Conservation (phyloP, 352 stramenopile genomes). For the Phytophthora brassicae region DNA sequence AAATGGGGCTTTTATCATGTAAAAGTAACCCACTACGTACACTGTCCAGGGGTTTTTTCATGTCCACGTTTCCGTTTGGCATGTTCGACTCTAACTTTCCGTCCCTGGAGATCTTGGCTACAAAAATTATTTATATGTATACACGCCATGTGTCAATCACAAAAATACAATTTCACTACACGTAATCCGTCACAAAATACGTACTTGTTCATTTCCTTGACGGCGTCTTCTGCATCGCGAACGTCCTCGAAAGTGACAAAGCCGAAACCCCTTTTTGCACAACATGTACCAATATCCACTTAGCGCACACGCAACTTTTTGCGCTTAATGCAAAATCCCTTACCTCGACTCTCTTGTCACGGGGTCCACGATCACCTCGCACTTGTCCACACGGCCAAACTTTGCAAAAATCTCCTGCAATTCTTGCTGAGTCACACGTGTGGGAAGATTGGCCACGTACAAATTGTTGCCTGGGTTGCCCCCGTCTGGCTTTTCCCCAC, state of each 20-base stretch:
- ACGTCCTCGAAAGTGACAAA: conserved; percentile 83
- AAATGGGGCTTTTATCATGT: too few relatives aligned
- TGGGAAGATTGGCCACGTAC: conserved; percentile 74
- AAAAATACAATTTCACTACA: neutral
- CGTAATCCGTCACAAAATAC: conserved; percentile 11
- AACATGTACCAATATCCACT: too few relatives aligned
- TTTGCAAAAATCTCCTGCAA: conserved; percentile 76
- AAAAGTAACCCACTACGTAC: conserved; percentile 36
- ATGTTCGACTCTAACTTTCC: conserved; percentile 75
- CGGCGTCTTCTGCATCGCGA: conserved; percentile 72
- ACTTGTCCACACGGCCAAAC: conserved; percentile 72
- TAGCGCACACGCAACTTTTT: too few relatives aligned
- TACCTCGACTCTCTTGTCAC: conserved; percentile 75
- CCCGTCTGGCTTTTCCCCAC: conserved; percentile 13
- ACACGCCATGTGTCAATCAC: neutral
- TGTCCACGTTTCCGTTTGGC: conserved; percentile 80
- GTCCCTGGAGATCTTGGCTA: conserved; percentile 77
- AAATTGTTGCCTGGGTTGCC: conserved; percentile 80
- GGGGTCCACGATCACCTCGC: conserved; percentile 81
- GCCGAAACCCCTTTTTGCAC: conserved; percentile 75
- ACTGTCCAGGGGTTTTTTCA: conserved; percentile 84
- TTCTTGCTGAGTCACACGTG: conserved; percentile 55
- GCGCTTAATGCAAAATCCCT: too few relatives aligned
- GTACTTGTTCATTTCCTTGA: conserved; percentile 82
- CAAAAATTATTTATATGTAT: neutral